phyloP scores from a whole-genome alignment of 306 rosid species.

The Lathyrus oleraceus region DNA sequence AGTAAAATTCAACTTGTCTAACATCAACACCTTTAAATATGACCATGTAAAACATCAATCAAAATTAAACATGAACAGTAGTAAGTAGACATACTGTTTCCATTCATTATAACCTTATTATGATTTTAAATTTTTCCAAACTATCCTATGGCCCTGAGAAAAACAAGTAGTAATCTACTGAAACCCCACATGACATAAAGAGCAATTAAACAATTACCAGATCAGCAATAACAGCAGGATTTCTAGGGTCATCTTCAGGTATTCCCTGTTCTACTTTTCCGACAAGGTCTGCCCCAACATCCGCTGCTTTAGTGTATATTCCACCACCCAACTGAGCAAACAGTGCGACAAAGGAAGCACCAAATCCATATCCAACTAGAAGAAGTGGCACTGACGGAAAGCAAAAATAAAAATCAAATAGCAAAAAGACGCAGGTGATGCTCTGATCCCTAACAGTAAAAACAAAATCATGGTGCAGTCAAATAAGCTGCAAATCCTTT shows the following conservation, averaged over 20 bases:
- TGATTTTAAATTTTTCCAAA: conserved; percentile 17
- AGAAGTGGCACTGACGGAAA: conserved; percentile 90
- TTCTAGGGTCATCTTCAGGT: conserved; percentile 99
- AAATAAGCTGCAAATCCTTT: conserved; percentile 20
- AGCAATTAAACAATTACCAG: conserved; percentile 62
- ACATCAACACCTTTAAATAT: conserved; percentile 17
- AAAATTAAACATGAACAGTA: conserved; percentile 7
- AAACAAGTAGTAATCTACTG: conserved; percentile 5
- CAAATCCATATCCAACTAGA: conserved; percentile 97
- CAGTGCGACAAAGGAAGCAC: conserved; percentile 97
- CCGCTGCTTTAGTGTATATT: conserved; percentile 96
- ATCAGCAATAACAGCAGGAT: conserved; percentile 99
- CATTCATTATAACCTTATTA: conserved; percentile 11
- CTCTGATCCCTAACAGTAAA: conserved; percentile 13
- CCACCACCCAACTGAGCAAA: conserved; percentile 99
- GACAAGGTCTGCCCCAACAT: conserved; percentile 98
- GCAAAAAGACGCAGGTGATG: conserved; percentile 18
- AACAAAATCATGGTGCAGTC: conserved; percentile 3
- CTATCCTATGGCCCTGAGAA: not conserved
- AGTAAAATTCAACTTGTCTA: conserved; percentile 12
- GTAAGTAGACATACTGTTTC: conserved; percentile 11
- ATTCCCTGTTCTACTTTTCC: conserved; percentile 99
- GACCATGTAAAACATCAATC: conserved; percentile 29
- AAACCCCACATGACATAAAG: conserved; percentile 25
- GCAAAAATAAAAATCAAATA: conserved; percentile 36